A percentile compares a stretch with the other conserved stretches of the same genome.
Evolutionary conservation across 73 alveolate species (phyloP).

Genomic region (Paramecium tetraurelia): DNA sequence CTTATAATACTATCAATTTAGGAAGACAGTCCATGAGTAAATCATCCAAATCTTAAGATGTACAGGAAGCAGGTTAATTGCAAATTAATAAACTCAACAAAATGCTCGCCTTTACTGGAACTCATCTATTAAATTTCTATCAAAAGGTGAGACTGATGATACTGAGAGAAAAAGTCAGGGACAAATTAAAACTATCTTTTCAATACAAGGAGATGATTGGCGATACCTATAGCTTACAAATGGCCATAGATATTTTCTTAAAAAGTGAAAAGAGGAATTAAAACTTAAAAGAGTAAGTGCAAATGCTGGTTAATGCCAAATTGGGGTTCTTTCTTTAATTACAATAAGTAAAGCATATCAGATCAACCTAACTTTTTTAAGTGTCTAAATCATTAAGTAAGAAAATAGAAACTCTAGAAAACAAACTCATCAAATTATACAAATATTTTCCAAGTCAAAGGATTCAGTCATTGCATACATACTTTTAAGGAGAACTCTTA

Average conservation of each 20-base stretch:
- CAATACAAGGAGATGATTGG: background rate
- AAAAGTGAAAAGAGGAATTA: background rate
- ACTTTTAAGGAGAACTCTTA: background rate
- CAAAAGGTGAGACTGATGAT: background rate
- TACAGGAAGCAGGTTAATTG: background rate
- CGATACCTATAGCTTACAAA: background rate
- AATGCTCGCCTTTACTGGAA: background rate
- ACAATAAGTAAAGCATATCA: background rate
- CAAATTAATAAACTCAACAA: background rate
- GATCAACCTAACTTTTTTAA: background rate
- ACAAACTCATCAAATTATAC: background rate
- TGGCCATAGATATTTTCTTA: background rate
- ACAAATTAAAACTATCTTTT: background rate
- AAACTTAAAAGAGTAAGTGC: background rate
- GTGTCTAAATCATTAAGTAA: background rate
- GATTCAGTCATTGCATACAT: background rate
- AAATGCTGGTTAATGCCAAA: background rate
- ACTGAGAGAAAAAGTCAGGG: background rate
- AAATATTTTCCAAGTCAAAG: constrained; percentile 32
- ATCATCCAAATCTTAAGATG: constrained; percentile 3
- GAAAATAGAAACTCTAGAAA: background rate
- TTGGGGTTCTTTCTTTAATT: background rate
- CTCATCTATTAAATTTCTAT: background rate
- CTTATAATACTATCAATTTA: background rate
- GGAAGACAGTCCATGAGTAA: background rate